These are phyloP conservation scores for Claviceps citrina DNA, from an alignment of 2,329 filamentous ascomycete genomes.

Conservation along the genomic window DNA sequence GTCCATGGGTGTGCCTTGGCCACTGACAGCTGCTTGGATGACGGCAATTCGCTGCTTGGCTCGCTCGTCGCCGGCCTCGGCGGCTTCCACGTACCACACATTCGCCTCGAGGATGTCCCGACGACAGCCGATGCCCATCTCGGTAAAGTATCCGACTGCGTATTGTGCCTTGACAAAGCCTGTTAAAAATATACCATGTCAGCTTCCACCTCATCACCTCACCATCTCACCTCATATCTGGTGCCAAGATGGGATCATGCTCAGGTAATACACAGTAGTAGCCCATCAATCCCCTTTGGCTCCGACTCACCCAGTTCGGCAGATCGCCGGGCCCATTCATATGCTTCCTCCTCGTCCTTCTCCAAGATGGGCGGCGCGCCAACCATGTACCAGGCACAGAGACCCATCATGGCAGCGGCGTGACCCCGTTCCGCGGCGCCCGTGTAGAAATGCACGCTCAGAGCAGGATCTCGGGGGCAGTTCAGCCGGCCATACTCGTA, in stretches of 20 bases:
- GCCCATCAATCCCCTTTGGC: too few species aligned
- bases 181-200: conserved; percentile 17
- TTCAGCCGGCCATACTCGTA: conserved; percentile 84
- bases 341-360: conserved; percentile 90
- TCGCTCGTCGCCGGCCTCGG: conserved; percentile 78
- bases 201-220: background rate
- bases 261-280: too few species aligned
- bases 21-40: conserved; percentile 66
- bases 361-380: conserved; percentile 83
- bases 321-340: conserved; percentile 83
- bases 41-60: conserved; percentile 75
- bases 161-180: conserved; percentile 70
- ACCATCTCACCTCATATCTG: background rate
- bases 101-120: conserved; percentile 93
- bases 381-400: conserved; percentile 97
- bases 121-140: conserved; percentile 94
- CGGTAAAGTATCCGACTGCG: conserved; percentile 89
- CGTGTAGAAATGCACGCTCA: conserved; percentile 97
- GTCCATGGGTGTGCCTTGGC: conserved; percentile 38
- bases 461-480: conserved; percentile 77
- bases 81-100: conserved; percentile 94
- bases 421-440: conserved; percentile 75
- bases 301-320: conserved; percentile 75
- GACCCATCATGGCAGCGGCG: conserved; percentile 85
- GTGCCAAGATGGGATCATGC: too few species aligned